Conservation (phyloP, 169 alveolate genomes). For the Amoebophrya sp. region DNA sequence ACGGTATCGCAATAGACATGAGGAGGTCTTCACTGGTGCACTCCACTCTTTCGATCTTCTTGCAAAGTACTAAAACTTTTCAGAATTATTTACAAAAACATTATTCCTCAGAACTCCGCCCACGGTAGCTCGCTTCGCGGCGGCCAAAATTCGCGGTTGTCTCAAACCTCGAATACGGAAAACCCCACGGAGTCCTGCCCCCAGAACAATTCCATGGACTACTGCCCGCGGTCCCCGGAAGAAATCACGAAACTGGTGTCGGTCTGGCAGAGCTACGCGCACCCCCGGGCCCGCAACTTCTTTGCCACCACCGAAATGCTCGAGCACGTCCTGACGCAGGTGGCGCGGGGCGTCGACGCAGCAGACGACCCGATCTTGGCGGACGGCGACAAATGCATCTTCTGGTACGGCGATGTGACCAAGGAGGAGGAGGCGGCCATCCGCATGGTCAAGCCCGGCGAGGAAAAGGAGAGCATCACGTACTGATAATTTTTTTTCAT, state of each 20-base stretch:
- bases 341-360: slow-evolving; percentile 33
- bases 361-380: slow-evolving; percentile 47
- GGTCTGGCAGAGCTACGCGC: slow-evolving; percentile 41
- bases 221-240: neutral
- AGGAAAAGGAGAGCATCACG: slow-evolving; percentile 41
- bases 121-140: too few species aligned
- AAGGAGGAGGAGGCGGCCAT: slow-evolving; percentile 48
- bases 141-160: too few species aligned
- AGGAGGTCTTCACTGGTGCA: too few species aligned
- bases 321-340: neutral
- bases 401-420: slow-evolving; percentile 51
- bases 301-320: slow-evolving; percentile 35
- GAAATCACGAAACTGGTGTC: neutral
- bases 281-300: slow-evolving; percentile 51
- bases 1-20: too few species aligned
- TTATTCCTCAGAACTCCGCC: too few species aligned
- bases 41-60: too few species aligned
- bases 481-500: neutral
- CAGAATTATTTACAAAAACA: too few species aligned
- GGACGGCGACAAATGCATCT: slow-evolving; percentile 43
- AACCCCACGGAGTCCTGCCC: too few species aligned
- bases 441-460: slow-evolving; percentile 48
- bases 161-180: too few species aligned
- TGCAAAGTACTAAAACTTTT: too few species aligned
- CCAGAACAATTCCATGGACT: too few species aligned